phyloP scores from a whole-genome alignment of 1,139 yeast species.

The Yamadazyma mexicana region DNA sequence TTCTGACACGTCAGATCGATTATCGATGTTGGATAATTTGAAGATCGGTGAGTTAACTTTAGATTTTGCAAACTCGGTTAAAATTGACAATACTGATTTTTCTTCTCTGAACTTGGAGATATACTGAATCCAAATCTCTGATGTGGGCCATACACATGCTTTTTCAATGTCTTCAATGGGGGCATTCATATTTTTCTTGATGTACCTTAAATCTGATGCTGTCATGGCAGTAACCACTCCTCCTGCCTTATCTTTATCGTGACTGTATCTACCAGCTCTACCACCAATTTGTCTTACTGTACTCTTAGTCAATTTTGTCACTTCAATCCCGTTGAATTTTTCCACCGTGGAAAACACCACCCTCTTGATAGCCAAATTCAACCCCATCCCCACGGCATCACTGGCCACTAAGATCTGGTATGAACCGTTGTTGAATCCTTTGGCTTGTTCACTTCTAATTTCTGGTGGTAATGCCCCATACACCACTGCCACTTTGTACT shows the following conservation, averaged over 20 bases:
- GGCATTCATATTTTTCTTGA: conserved; percentile 45
- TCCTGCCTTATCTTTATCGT: conserved; percentile 37
- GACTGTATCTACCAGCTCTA: conserved; percentile 81
- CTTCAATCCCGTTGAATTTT: conserved; percentile 70
- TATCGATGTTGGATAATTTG: conserved; percentile 45
- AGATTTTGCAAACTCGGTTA: conserved; percentile 39
- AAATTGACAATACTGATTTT: conserved; percentile 44
- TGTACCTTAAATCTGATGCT: conserved; percentile 39
- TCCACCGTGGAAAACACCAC: conserved; percentile 66
- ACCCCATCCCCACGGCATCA: conserved; percentile 98
- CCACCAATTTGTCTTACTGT: conserved; percentile 93
- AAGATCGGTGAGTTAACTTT: conserved; percentile 28
- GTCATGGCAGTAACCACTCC: conserved; percentile 66
- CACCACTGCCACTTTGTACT: conserved; percentile 78
- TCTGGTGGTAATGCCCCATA: conserved; percentile 98
- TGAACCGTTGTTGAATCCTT: conserved; percentile 69
- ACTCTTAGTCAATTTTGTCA: conserved; percentile 54
- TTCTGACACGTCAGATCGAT: conserved; percentile 41
- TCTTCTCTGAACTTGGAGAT: conserved; percentile 54
- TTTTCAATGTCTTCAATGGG: conserved; percentile 48
- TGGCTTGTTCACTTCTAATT: conserved; percentile 83
- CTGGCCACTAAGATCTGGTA: conserved; percentile 87
- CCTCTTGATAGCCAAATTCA: conserved; percentile 79
- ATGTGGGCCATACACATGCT: conserved; percentile 74
- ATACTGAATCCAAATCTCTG: conserved; percentile 58